phyloP scores from a whole-genome alignment of 768 basidiomycete species.

The Steccherinum ochraceum region DNA sequence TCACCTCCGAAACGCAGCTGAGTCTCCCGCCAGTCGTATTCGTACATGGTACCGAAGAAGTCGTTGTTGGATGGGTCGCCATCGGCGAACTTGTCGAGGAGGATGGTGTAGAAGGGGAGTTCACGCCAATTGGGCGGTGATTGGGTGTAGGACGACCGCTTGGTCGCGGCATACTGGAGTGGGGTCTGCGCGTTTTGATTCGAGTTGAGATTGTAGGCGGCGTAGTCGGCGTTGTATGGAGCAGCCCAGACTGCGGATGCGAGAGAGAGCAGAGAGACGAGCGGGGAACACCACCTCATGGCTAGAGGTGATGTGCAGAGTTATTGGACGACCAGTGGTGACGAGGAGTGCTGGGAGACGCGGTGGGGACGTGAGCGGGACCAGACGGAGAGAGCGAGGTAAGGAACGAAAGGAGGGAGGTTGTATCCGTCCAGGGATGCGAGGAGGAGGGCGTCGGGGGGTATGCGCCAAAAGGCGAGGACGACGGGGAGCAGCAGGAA shows the following conservation, averaged over 20 bases:
- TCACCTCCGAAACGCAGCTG: constrained; percentile 90
- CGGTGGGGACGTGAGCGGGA: constrained; percentile 5
- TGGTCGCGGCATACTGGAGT: constrained; percentile 56
- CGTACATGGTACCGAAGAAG: constrained; percentile 73
- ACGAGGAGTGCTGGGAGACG: background rate
- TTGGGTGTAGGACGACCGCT: constrained; percentile 60
- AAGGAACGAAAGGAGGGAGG: constrained; percentile 18
- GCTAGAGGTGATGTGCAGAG: background rate
- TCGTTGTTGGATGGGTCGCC: constrained; percentile 92
- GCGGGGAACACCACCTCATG: constrained; percentile 45
- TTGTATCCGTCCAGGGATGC: constrained; percentile 13
- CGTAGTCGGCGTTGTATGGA: constrained; percentile 62
- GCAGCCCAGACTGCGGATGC: constrained; percentile 41
- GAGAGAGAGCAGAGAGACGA: constrained; percentile 34
- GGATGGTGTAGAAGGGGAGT: constrained; percentile 72
- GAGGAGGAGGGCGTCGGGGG: constrained; percentile 8
- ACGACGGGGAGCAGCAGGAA: constrained; percentile 8
- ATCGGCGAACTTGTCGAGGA: constrained; percentile 92
- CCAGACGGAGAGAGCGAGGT: constrained; percentile 8
- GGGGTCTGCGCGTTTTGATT: constrained; percentile 66
- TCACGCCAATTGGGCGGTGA: constrained; percentile 86
- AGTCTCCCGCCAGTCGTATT: constrained; percentile 83
- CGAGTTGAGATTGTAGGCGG: constrained; percentile 71
- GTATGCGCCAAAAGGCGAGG: constrained; percentile 14
- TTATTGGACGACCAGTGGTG: background rate